A percentile compares a stretch with the other conserved stretches of the same genome.
These are phyloP conservation scores for Trichoderma polysporum DNA, from an alignment of 2,329 filamentous ascomycete species.

Conservation along the genomic window DNA sequence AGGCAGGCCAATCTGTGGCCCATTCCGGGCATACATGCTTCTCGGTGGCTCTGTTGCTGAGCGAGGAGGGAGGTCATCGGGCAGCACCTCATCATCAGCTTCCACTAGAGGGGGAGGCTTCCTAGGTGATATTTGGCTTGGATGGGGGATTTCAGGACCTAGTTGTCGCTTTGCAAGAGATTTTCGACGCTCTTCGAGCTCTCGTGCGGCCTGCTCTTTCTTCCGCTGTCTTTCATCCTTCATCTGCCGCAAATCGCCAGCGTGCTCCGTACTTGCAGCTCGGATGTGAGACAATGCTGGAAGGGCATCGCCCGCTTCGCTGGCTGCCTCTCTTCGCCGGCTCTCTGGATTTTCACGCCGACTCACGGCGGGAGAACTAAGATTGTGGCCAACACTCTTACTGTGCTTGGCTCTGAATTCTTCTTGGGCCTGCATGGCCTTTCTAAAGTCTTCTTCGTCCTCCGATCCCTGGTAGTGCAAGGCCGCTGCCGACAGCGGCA, in stretches of 20 bases:
- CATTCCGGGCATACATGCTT: constrained; percentile 50
- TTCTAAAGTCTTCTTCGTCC: constrained; percentile 63
- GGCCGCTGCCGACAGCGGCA: constrained; percentile 64
- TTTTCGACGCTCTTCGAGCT: constrained; percentile 83
- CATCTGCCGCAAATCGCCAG: constrained; percentile 54
- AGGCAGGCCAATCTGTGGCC: constrained; percentile 71
- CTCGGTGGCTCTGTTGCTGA: constrained; percentile 64
- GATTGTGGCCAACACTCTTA: constrained; percentile 49
- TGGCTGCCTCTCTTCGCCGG: constrained; percentile 34
- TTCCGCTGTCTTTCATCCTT: constrained; percentile 63
- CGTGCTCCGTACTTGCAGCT: constrained; percentile 46
- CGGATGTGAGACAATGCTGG: constrained; percentile 31
- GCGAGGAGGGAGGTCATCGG: constrained; percentile 51
- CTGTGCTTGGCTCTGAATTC: constrained; percentile 56
- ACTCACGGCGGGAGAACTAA: constrained; percentile 37
- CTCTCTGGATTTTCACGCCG: constrained; percentile 42
- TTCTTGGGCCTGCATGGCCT: constrained; percentile 54
- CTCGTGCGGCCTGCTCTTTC: constrained; percentile 75
- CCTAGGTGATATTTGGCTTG: constrained; percentile 49
- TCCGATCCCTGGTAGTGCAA: constrained; percentile 48
- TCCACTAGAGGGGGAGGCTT: constrained; percentile 39
- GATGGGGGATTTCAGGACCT: constrained; percentile 76
- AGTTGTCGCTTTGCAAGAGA: constrained; percentile 80
- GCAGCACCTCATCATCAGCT: constrained; percentile 42
- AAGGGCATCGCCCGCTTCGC: constrained; percentile 34